A percentile compares a stretch with the other conserved stretches of the same genome.
These are phyloP conservation scores for Pleurotus sapidus DNA, from an alignment of 768 basidiomycete species.

Conservation along the genomic window DNA sequence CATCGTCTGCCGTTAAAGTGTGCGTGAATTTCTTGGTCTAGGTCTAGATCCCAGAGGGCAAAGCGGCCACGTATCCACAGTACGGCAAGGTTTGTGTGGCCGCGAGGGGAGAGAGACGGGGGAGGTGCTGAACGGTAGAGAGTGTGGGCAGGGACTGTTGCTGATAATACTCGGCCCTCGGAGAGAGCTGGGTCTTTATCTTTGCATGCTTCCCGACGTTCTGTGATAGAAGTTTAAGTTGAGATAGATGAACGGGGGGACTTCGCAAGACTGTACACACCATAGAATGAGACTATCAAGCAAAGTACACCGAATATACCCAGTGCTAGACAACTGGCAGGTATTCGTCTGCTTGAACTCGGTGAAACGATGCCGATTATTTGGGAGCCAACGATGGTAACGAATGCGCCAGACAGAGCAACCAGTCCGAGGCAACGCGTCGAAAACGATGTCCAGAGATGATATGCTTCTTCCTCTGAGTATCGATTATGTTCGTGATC, in stretches of 20 bases:
- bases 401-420: not conserved
- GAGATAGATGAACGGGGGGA: not conserved
- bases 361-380: not conserved
- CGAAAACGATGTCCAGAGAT: not conserved
- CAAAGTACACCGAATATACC: not conserved
- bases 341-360: not conserved
- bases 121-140: not conserved
- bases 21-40: slow-evolving; percentile 6
- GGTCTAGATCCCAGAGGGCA: slow-evolving; percentile 11
- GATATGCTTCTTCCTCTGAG: not conserved
- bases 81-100: slow-evolving; percentile 8
- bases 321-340: not conserved
- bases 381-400: not conserved
- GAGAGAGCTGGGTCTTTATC: not conserved
- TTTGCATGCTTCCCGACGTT: not conserved
- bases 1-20: slow-evolving; percentile 2
- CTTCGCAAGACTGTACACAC: not conserved
- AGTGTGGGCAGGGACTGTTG: not conserved
- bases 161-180: not conserved
- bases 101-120: not conserved
- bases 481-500: slow-evolving; percentile 11
- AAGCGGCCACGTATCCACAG: slow-evolving; percentile 8
- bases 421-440: slow-evolving; percentile 5
- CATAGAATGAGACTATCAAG: not conserved
- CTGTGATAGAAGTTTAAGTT: not conserved